A percentile compares a stretch with the other conserved stretches of the same genome.
Conservation (phyloP, 805 yeast genomes). For the Candida nanaspora region DNA sequence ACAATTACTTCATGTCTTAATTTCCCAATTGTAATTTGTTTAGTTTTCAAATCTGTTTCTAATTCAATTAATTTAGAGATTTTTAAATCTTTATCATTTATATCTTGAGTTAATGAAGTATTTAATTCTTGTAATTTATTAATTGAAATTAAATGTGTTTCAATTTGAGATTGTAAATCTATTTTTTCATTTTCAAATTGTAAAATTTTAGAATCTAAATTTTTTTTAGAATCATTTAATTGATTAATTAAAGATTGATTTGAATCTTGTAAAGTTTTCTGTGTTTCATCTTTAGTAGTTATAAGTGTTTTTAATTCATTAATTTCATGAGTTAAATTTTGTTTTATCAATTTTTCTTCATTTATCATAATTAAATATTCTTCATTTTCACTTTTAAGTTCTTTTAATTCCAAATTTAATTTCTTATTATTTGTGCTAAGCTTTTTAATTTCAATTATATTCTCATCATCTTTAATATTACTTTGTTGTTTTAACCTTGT, state of each 20-base stretch:
- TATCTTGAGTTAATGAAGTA: slow-evolving; percentile 5
- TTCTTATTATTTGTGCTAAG: slow-evolving; percentile 32
- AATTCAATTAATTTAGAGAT: slow-evolving; percentile 25
- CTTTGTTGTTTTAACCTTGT: slow-evolving; percentile 30
- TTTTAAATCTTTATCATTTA: slow-evolving; percentile 13
- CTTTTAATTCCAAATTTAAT: slow-evolving; percentile 28
- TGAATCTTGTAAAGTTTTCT: slow-evolving; percentile 20
- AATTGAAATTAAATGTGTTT: slow-evolving; percentile 9
- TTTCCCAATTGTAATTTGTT: slow-evolving; percentile 78
- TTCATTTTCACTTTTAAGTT: slow-evolving; percentile 27
- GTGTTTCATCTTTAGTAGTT: slow-evolving; percentile 18
- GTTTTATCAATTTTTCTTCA: slow-evolving; percentile 36
- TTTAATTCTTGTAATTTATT: slow-evolving; percentile 1
- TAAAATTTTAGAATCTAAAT: neutral
- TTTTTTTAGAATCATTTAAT: slow-evolving; percentile 1
- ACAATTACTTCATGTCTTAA: slow-evolving; percentile 91
- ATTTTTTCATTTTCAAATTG: slow-evolving; percentile 17
- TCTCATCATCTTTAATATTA: slow-evolving; percentile 32
- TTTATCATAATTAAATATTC: slow-evolving; percentile 28
- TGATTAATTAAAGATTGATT: slow-evolving; percentile 16
- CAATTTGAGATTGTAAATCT: slow-evolving; percentile 16
- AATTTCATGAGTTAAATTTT: slow-evolving; percentile 37
- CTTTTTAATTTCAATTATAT: slow-evolving; percentile 33
- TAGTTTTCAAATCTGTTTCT: slow-evolving; percentile 55
- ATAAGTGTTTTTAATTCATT: slow-evolving; percentile 21